Evolutionary conservation across 2,329 filamentous ascomycete genomes (phyloP).

Genomic region (Berkeleyomyces rouxiae): DNA sequence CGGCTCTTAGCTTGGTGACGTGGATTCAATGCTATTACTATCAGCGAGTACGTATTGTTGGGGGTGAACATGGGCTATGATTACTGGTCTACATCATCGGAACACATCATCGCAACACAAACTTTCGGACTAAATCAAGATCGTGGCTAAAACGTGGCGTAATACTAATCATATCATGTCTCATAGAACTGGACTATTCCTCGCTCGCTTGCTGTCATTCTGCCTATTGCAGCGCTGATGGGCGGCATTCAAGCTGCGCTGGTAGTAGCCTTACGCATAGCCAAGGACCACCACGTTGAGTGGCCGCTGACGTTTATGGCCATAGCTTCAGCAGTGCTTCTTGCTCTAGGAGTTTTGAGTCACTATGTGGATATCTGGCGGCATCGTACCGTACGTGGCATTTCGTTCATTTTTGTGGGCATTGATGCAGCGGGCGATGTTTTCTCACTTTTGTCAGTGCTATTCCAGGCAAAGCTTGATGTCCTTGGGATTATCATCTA

Average conservation of each 20-base stretch:
- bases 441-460: constrained; percentile 46
- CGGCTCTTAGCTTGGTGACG: constrained; percentile 25
- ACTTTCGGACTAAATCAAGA: no score
- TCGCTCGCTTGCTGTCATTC: constrained; percentile 31
- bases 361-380: constrained; percentile 56
- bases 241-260: constrained; percentile 41
- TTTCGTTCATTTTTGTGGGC: constrained; percentile 54
- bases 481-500: constrained; percentile 51
- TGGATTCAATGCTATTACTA: constrained; percentile 31
- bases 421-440: constrained; percentile 55
- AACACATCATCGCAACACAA: no score
- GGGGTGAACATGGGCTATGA: neutral
- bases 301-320: constrained; percentile 56
- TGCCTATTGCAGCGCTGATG: constrained; percentile 37
- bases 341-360: constrained; percentile 47
- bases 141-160: no score
- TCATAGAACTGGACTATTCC: constrained; percentile 33
- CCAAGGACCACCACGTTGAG: constrained; percentile 26
- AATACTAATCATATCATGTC: neutral
- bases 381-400: constrained; percentile 49
- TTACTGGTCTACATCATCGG: no score
- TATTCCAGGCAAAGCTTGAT: constrained; percentile 43
- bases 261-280: constrained; percentile 37
- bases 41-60: constrained; percentile 20
- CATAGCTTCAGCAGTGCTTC: constrained; percentile 42